Percentiles rank a stretch among this genome's conserved stretches.
phyloP scores from a whole-genome alignment of 2,329 filamentous ascomycete genomes.

The Orbilia ellipsospora region DNA sequence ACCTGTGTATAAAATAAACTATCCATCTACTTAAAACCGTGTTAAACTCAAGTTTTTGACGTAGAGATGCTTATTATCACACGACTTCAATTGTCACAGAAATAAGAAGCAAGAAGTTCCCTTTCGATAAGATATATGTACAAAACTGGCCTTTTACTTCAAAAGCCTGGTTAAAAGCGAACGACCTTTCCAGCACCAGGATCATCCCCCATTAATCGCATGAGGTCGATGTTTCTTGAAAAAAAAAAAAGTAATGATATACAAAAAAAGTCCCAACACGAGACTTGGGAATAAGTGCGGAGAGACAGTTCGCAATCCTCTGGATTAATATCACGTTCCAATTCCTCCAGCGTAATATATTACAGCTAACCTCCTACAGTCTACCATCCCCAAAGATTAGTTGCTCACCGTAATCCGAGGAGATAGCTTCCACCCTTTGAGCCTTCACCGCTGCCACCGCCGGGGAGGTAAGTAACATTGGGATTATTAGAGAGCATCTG shows the following conservation, averaged over 20 bases:
- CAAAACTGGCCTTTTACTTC: slow-evolving; percentile 1
- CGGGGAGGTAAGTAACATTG: slow-evolving; percentile 94
- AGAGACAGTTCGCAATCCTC: slow-evolving; percentile 11
- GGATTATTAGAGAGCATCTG: slow-evolving; percentile 88
- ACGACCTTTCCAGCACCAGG: slow-evolving; percentile 1
- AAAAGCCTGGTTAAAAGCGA: slow-evolving; percentile 1
- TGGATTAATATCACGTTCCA: not conserved
- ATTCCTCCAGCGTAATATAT: slow-evolving; percentile 18
- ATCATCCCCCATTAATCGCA: not conserved
- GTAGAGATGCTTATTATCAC: too few relatives aligned
- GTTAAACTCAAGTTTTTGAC: too few relatives aligned
- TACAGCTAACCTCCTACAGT: slow-evolving; percentile 4
- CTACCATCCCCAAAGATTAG: not conserved
- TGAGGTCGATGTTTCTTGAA: not conserved
- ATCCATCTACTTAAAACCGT: not conserved
- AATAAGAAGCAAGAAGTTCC: not conserved
- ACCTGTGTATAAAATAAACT: slow-evolving; percentile 27
- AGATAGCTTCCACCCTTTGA: slow-evolving; percentile 72
- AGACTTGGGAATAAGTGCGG: slow-evolving; percentile 28
- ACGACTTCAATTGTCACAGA: too few relatives aligned
- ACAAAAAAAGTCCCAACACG: slow-evolving; percentile 1
- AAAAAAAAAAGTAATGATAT: slow-evolving; percentile 23
- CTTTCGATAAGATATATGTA: slow-evolving; percentile 16
- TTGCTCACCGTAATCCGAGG: slow-evolving; percentile 70
- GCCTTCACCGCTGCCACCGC: slow-evolving; percentile 70